Evolutionary conservation across 2,329 filamentous ascomycete species (phyloP), one percentile per base, ranked within the genome.

Genomic region (Atkinsonella hypoxylon): DNA sequence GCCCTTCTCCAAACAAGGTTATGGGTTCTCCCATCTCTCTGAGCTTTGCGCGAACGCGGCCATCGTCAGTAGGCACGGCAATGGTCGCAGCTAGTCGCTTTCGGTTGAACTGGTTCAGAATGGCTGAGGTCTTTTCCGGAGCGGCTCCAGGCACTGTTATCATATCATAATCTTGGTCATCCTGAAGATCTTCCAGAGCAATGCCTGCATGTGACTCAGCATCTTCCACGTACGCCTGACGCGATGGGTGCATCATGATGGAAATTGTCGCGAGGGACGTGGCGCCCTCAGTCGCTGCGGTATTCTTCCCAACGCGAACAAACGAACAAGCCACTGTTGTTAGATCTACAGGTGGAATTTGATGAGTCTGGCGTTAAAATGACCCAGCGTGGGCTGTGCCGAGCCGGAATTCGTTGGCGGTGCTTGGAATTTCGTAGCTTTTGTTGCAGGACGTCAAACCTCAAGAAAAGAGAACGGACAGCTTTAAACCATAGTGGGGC

Each of bases 141-240:
- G 84, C 79, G 44, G 85, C 82, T 45, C 86, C 87, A 18, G 79
- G 76, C 3, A 74, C 70, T 32, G 81, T 73, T 22, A 84, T 84
- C 49, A 95, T 78, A 42, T 87, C 81, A 76, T 97, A 93, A 70
- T 97, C 85, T 62, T 82, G 86, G 62, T 97, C 90, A 56, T 76
- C 70, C 40, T 73, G 77, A 39, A 81, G 63, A 54, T 76, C 73
- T 53, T 76, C 70, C 39, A 78, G 58, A 53, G 73, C 70, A 47
- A 77, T 68, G 40, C 72, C 72, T 49, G 56, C 58, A 56, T 84
- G 78, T 49, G 76, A 69, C 63, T 80, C 75, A 42, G 73, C 82
- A 64, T 96, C 91, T 75, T 97, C 91, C 56, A 97, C 89, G 68
- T 94, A 96, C 41, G 91, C 91, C 69, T 91, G 85, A 57, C 93